phyloP scores from a whole-genome alignment of 2,329 filamentous ascomycete genomes.

The Seiridium cupressi region DNA sequence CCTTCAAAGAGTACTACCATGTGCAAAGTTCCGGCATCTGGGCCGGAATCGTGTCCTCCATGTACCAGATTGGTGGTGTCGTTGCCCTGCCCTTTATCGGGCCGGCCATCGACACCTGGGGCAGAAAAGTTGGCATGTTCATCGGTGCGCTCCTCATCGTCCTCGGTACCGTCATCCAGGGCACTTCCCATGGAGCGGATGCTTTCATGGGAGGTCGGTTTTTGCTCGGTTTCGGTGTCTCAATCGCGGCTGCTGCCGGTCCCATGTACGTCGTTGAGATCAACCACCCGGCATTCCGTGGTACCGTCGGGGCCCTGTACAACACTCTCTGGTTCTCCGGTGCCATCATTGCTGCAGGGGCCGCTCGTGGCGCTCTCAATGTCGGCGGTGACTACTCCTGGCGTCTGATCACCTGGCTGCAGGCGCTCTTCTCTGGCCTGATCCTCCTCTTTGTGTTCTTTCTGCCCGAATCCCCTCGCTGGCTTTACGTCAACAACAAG shows the following conservation, averaged over 20 bases:
- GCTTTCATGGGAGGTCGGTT: conserved; percentile 58
- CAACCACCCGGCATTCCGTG: conserved; percentile 44
- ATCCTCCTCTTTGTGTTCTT: conserved; percentile 31
- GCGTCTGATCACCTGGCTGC: conserved; percentile 42
- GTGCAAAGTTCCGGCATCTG: conserved; percentile 42
- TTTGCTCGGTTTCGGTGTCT: conserved; percentile 57
- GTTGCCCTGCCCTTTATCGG: conserved; percentile 45
- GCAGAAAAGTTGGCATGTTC: conserved; percentile 46
- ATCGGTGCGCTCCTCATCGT: conserved; percentile 42
- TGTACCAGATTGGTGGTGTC: conserved; percentile 50
- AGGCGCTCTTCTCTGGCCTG: conserved; percentile 39
- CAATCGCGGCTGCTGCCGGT: conserved; percentile 43
- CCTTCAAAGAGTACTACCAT: conserved; percentile 37
- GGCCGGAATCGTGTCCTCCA: conserved; percentile 48
- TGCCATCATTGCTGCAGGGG: conserved; percentile 50
- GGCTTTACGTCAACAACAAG: conserved; percentile 38
- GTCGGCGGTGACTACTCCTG: conserved; percentile 35
- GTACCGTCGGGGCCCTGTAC: conserved; percentile 38
- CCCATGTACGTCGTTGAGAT: conserved; percentile 48
- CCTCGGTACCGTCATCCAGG: conserved; percentile 44
- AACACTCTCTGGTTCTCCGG: conserved; percentile 46
- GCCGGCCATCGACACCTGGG: conserved; percentile 43
- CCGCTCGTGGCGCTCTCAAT: conserved; percentile 42
- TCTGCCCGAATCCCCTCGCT: conserved; percentile 41
- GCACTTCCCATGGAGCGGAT: conserved; percentile 31